Evolutionary conservation across 1,284 basidiomycete genomes (phyloP), one percentile per base, ranked within the genome.

Genomic region (Ustilago esculenta): DNA sequence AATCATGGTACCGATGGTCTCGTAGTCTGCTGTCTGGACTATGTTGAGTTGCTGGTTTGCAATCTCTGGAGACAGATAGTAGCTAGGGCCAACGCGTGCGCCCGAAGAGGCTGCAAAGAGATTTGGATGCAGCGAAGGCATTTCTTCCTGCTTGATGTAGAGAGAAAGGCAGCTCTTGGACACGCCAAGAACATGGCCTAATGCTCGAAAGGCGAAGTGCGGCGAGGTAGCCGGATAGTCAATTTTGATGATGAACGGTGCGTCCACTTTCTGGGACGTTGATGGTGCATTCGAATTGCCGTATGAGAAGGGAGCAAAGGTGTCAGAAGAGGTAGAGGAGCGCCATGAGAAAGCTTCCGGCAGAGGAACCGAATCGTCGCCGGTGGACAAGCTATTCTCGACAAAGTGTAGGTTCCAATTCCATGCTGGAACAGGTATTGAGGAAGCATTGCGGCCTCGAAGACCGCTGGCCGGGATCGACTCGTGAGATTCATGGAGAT

Each of bases 1-100:
- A 41, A 83, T 79, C 82, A 83, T 83, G 46, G 82, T 79, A 4
- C 82, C 78, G n/a, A 80, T 53, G 8, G 70, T 77, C 9, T 66
- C 48, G 52, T 75, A 79, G 42, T 66, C 54, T 4, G 64, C 47
- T 5, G 29, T 54, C 23, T 75, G 61, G 5, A 23, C 34, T n/a
- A 55, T 23, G 44, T 70, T 70, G 45, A 70, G 61, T 4, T 47
- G 39, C 3, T n/a, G 12, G 29, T 65, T 15, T 2, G 67, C 67
- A 14, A 17, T 6, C 4, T 15, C 9, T 8, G 67, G 60, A 1
- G 48, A 70, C 20, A 70, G 46, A 11, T 25, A 47, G 39, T 45
- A 52, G 25, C 55, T 44, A 2, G 46, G 5, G 1, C 24, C 11
- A 14, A 17, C 11, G 9, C 20, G 17, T 8, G 45, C 37, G 23